Evolutionary conservation across 345 rosid genomes (phyloP).

Genomic region (Fremontodendron californicum): DNA sequence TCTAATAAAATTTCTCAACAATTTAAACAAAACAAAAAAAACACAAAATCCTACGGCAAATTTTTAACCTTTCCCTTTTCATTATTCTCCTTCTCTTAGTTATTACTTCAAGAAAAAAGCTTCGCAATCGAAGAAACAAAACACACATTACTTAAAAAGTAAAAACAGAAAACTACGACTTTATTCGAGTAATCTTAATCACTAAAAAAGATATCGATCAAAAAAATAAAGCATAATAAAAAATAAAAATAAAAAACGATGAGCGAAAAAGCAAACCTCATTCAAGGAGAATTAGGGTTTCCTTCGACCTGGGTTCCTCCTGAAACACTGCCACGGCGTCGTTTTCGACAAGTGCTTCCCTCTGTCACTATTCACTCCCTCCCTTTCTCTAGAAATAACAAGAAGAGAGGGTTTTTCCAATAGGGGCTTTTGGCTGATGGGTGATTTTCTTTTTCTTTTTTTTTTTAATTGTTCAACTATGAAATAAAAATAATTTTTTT

Average conservation of each 20-base stretch:
- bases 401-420: conserved; percentile 9
- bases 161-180: neutral
- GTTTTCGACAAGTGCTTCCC: neutral
- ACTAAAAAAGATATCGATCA: neutral
- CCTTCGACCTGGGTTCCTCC: neutral
- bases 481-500: neutral
- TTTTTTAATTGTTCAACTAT: neutral
- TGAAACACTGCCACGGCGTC: conserved; percentile 1
- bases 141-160: neutral
- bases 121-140: neutral
- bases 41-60: neutral
- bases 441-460: neutral
- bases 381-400: neutral
- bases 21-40: neutral
- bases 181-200: neutral
- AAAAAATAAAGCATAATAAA: too few relatives aligned
- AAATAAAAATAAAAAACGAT: too few relatives aligned
- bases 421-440: conserved; percentile 11
- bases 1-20: neutral
- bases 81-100: neutral
- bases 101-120: neutral
- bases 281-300: conserved; percentile 1
- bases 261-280: conserved; percentile 1
- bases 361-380: conserved; percentile 3
- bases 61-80: neutral